phyloP scores from a whole-genome alignment of 176 grass and related monocot genomes.

The Carex pumila region DNA sequence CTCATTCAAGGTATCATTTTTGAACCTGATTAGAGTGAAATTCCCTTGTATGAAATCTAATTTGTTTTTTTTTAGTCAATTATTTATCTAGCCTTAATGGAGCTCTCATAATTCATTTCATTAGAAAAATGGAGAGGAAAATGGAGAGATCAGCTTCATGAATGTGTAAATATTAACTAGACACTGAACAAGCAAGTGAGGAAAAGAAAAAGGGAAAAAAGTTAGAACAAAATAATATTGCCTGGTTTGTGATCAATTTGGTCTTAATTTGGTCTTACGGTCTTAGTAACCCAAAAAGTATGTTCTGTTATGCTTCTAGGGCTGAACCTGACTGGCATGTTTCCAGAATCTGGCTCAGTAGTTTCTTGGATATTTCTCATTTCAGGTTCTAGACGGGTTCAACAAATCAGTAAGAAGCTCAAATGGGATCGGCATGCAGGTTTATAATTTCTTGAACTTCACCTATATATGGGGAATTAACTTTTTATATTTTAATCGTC shows the following conservation, averaged over 20 bases:
- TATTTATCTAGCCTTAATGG: neutral
- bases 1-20: conserved; percentile 39
- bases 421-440: conserved; percentile 38
- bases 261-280: neutral
- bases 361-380: neutral
- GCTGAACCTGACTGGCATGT: neutral
- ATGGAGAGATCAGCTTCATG: neutral
- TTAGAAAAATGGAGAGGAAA: neutral
- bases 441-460: conserved; percentile 3
- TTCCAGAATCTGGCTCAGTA: neutral
- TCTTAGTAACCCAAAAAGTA: neutral
- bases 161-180: neutral
- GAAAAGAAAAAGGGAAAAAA: neutral
- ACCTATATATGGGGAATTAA: neutral
- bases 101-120: neutral
- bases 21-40: neutral
- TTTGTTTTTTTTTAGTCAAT: neutral
- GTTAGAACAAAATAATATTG: neutral
- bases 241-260: neutral
- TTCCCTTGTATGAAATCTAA: neutral
- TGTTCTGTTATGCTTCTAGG: neutral
- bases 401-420: conserved; percentile 33
- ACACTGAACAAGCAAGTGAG: neutral
- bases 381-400: conserved; percentile 34
- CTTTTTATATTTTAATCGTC: neutral